phyloP scores from a whole-genome alignment of 129 eudicot species.

The Arctium lappa region DNA sequence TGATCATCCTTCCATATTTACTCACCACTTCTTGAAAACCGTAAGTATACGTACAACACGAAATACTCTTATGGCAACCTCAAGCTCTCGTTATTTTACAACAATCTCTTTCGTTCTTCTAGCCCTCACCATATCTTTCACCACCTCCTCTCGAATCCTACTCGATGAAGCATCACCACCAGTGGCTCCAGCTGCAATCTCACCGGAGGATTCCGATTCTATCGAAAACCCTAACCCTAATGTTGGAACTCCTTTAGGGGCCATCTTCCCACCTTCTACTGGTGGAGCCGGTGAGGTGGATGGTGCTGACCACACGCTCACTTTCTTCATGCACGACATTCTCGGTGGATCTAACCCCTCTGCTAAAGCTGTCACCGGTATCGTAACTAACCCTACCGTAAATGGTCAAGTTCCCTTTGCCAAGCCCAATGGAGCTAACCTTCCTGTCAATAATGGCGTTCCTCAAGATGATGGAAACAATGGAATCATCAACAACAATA shows the following conservation, averaged over 20 bases:
- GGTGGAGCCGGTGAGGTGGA: neutral
- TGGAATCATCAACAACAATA: slow-evolving; percentile 59
- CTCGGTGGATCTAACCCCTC: slow-evolving; percentile 73
- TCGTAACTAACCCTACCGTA: slow-evolving; percentile 59
- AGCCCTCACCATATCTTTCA: slow-evolving; percentile 33
- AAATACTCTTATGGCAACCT: slow-evolving; percentile 21
- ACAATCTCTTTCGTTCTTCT: slow-evolving; percentile 33
- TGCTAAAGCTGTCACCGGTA: slow-evolving; percentile 68
- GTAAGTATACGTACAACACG: neutral
- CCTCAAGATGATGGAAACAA: slow-evolving; percentile 40
- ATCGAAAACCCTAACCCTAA: neutral
- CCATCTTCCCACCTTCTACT: too few species aligned
- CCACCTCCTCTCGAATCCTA: slow-evolving; percentile 49
- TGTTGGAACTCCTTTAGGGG: neutral
- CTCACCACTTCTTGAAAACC: neutral
- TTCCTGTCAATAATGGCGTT: slow-evolving; percentile 46
- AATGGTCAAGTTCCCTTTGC: slow-evolving; percentile 82
- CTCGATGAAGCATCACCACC: slow-evolving; percentile 25
- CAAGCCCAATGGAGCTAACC: slow-evolving; percentile 69
- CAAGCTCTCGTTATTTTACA: slow-evolving; percentile 15
- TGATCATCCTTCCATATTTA: neutral
- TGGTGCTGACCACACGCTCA: slow-evolving; percentile 34
- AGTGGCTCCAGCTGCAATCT: neutral
- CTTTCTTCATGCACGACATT: slow-evolving; percentile 84
- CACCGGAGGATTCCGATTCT: neutral